Evolutionary conservation across 192 early-diverging fungal species (phyloP), one percentile per base, ranked within the genome.

Genomic region (Backusella australiensis): DNA sequence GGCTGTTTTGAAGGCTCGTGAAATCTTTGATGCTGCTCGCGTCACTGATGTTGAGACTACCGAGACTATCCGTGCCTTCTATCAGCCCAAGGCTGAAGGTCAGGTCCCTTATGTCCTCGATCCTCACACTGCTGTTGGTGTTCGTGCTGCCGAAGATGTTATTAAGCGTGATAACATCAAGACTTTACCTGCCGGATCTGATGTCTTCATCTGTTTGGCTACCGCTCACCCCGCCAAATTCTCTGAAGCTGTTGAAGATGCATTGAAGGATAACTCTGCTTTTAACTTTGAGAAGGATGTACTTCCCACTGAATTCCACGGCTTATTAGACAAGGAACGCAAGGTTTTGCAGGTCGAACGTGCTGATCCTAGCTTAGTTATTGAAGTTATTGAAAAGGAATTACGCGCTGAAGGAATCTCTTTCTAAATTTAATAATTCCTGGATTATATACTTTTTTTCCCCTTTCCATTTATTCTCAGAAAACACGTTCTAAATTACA

Each of bases 201-300:
- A 80, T 42, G 85, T 83, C 29, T 74, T 89, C 23, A 83, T 95
- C 26, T 93, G 92, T 53, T 83, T 99, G 59, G 90, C 96, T 23
- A 99, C 97, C 0, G 97, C 97, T 6, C 94, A 95, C 67, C 97
- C 96, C 36, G 97, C 96, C 41, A 99, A 99, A 80, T 99, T 99
- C 85, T 92, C 96, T 5, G 94, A 95, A 49, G 94, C 96, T 5
- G 97, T 99, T 32, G 88, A 92, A 72, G 81, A 83, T 74, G 94
- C 96, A 46, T 80, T 93, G 69, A 87, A 88, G 78, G 81, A 83
- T 17, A 76, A 78, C 32, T 71, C 77, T 14, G 78, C 83, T 19
- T 87, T 94, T 42, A 79, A 85, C 65, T 86, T 86, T 69, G 78
- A 85, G 65, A 84, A 81, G 69, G 74, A 84, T 35, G 90, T 94